Base-by-base conservation (phyloP, 2,329 filamentous ascomycete genomes). In the Aspergillus spinulosporus region DNA sequence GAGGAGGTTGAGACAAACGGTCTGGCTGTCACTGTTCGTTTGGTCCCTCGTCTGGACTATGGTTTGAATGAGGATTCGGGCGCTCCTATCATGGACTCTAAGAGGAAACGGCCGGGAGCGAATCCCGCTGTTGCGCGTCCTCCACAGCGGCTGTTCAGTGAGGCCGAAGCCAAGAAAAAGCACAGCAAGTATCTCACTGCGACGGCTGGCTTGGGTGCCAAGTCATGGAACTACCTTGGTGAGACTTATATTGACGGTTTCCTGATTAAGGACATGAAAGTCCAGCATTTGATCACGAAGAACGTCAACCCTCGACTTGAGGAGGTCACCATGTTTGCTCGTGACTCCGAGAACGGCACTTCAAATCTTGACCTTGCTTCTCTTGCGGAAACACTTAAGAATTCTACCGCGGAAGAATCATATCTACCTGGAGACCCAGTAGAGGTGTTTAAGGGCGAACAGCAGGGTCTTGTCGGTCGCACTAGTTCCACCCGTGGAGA, bases 341-440 rank as follows among this genome's bases (percentile, higher is more conserved):
- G 89, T 29, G 89, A 90, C 7, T 88, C 87, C 14, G 92, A 96
- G 62, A 94, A 97, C 70, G 94, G 94, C 14, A 92, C 91, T 0
- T 92, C 96, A 66, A 96, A 95, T 62, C 82, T 99, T 36, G 94
- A 99, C 75, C 82, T 99, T 43, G 89, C 92, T 66, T 92, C 93
- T 1, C 81, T 99, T 52, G 92, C 93, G 6, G 89, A 92, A 48
- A 96, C 91, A 63, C 80, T 97, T 52, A 96, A 96, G 70, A 89
- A 90, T 57, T 89, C 86, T 63, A 89, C 89, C 58, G 85, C 87
- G 6, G 88, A 89, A 59, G 88, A 92, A 34, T 88, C 89, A 3
- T 99, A 96, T 68, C 83, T 96, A 4, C 90, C 92, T 2, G 95
- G 95, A 34, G 94, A 99, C 71, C 86, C 92, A n/a, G 92, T 99